Conservation (phyloP, 1,284 basidiomycete species). For the Fistulina hepatica region DNA sequence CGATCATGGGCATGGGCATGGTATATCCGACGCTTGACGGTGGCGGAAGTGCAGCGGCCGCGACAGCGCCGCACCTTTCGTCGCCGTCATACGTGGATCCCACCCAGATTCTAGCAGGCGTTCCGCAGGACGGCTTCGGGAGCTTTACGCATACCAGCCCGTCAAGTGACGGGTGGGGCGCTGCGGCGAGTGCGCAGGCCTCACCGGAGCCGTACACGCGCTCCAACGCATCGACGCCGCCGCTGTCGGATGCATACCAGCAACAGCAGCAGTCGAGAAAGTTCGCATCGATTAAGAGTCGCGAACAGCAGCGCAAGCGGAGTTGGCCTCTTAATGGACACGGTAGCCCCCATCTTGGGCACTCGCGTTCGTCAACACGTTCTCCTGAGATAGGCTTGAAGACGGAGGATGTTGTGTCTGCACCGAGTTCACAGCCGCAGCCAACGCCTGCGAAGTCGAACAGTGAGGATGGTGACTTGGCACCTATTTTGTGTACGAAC, state of each 20-base stretch:
- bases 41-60: too few relatives aligned
- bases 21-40: constrained; percentile 41
- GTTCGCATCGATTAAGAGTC: constrained; percentile 51
- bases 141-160: constrained; percentile 62
- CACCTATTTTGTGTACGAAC: constrained; percentile 84
- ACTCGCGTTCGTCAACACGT: constrained; percentile 38
- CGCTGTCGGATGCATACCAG: constrained; percentile 40
- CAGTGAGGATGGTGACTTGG: constrained; percentile 55
- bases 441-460: constrained; percentile 34
- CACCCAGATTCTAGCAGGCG: constrained; percentile 60
- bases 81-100: constrained; percentile 67
- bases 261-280: constrained; percentile 35
- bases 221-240: constrained; percentile 60
- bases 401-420: too few relatives aligned
- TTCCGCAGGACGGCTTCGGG: constrained; percentile 27
- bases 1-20: constrained; percentile 46
- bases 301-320: constrained; percentile 44
- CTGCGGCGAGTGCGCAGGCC: constrained; percentile 55
- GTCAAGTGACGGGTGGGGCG: constrained; percentile 70
- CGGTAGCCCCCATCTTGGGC: constrained; percentile 23
- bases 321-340: constrained; percentile 25
- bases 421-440: too few relatives aligned
- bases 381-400: constrained; percentile 40
- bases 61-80: too few relatives aligned
- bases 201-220: constrained; percentile 65